Percentiles rank a stretch among this genome's conserved stretches.
phyloP scores from a whole-genome alignment of 2,329 filamentous ascomycete species.

The Rugonectria rugulosa region DNA sequence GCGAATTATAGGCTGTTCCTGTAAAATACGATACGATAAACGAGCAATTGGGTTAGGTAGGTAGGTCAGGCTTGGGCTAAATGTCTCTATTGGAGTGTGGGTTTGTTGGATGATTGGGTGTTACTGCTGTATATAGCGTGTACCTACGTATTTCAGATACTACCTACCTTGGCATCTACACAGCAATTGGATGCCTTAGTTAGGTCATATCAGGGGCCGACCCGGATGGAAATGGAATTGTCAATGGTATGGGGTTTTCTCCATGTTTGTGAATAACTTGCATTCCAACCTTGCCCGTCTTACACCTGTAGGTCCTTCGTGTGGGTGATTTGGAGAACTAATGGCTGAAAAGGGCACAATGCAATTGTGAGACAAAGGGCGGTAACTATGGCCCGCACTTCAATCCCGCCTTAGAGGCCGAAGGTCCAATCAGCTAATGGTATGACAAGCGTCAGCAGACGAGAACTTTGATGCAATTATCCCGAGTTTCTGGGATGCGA shows the following conservation, averaged over 20 bases:
- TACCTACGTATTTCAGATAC: background rate
- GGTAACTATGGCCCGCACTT: background rate
- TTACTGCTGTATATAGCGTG: background rate
- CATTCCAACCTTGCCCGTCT: too few relatives aligned
- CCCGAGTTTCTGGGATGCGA: too few relatives aligned
- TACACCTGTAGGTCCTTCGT: too few relatives aligned
- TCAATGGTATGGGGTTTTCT: too few relatives aligned
- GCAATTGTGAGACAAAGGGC: conserved; percentile 1
- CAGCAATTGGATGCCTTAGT: too few relatives aligned
- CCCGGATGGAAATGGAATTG: too few relatives aligned
- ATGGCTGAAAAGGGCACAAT: background rate
- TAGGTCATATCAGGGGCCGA: too few relatives aligned
- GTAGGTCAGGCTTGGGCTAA: background rate
- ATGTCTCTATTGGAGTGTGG: background rate
- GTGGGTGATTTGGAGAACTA: too few relatives aligned
- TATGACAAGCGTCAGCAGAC: background rate
- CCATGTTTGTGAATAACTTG: too few relatives aligned
- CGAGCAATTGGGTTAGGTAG: background rate
- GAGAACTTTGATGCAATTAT: too few relatives aligned
- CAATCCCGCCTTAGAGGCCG: background rate
- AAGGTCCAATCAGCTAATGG: background rate
- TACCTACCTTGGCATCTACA: too few relatives aligned
- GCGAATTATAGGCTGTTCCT: background rate
- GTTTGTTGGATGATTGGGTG: background rate
- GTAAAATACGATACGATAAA: background rate